These are phyloP conservation scores for Xylariales sp. DNA, from an alignment of 2,329 filamentous ascomycete species.

Conservation along the genomic window DNA sequence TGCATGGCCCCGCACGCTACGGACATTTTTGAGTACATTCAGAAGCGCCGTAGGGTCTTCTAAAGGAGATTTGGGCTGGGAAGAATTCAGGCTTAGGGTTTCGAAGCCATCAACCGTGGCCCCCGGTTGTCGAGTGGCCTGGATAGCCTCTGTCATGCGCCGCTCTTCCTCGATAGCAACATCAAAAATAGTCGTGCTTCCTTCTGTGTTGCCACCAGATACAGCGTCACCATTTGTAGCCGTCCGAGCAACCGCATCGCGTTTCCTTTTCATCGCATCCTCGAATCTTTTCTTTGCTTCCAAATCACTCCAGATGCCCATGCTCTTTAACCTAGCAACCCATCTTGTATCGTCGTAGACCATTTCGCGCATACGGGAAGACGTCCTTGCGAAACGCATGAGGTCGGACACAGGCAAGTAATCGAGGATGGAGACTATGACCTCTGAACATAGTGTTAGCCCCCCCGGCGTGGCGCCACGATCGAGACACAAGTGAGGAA, in stretches of 20 bases:
- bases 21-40: slow-evolving; percentile 74
- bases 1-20: slow-evolving; percentile 85
- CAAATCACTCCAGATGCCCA: slow-evolving; percentile 91
- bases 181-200: slow-evolving; percentile 77
- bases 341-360: slow-evolving; percentile 98
- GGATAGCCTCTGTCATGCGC: slow-evolving; percentile 54
- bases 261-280: slow-evolving; percentile 70
- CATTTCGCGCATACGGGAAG: slow-evolving; percentile 93
- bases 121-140: slow-evolving; percentile 49
- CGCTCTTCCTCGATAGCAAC: slow-evolving; percentile 74
- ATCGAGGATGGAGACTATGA: slow-evolving; percentile 88
- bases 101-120: slow-evolving; percentile 77
- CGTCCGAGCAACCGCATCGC: slow-evolving; percentile 63
- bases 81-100: slow-evolving; percentile 69
- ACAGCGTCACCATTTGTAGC: slow-evolving; percentile 40
- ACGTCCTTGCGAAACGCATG: slow-evolving; percentile 85
- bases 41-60: slow-evolving; percentile 74
- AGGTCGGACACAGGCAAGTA: slow-evolving; percentile 88
- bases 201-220: slow-evolving; percentile 43
- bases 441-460: slow-evolving; percentile 66
- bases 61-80: slow-evolving; percentile 58
- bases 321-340: slow-evolving; percentile 85
- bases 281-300: slow-evolving; percentile 87
- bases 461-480: not conserved
- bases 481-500: slow-evolving; percentile 3